A percentile compares a stretch with the other conserved stretches of the same genome.
Conservation (phyloP, 2,329 filamentous ascomycete genomes). For the Gyromitra esculenta region DNA sequence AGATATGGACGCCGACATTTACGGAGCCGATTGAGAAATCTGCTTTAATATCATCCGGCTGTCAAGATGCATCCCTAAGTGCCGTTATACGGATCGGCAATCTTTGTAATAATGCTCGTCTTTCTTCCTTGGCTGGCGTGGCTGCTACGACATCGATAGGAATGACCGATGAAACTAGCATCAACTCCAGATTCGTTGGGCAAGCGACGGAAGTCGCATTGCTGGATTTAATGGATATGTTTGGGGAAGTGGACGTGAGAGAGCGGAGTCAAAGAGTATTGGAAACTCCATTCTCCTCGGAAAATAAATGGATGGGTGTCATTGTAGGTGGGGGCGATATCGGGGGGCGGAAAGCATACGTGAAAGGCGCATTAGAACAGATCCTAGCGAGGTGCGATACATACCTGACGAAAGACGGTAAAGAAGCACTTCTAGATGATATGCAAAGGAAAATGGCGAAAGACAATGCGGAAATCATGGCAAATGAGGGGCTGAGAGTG, state of each 20-base stretch:
- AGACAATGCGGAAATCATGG: slow-evolving; percentile 85
- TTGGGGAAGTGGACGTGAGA: slow-evolving; percentile 85
- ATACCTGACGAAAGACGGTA: slow-evolving; percentile 85
- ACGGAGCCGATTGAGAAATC: slow-evolving; percentile 65
- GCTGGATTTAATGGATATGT: slow-evolving; percentile 88
- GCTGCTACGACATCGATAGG: slow-evolving; percentile 78
- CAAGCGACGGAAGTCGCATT: slow-evolving; percentile 98
- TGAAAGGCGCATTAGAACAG: slow-evolving; percentile 93
- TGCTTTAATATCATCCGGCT: slow-evolving; percentile 62
- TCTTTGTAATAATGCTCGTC: slow-evolving; percentile 91
- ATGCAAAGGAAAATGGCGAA: slow-evolving; percentile 76
- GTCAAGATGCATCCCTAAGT: slow-evolving; percentile 75
- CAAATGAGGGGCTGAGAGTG: slow-evolving; percentile 86
- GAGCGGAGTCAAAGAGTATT: slow-evolving; percentile 84
- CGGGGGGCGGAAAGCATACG: slow-evolving; percentile 67
- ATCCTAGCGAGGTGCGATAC: slow-evolving; percentile 88
- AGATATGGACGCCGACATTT: slow-evolving; percentile 74
- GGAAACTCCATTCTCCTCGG: slow-evolving; percentile 95
- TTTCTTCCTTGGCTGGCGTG: slow-evolving; percentile 76
- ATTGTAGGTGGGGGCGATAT: slow-evolving; percentile 70
- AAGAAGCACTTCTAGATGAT: slow-evolving; percentile 85
- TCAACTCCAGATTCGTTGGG: slow-evolving; percentile 90
- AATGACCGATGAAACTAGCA: slow-evolving; percentile 65
- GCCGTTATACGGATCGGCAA: slow-evolving; percentile 91
- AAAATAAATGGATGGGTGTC: slow-evolving; percentile 99